Conservation (phyloP, 2,329 filamentous ascomycete genomes). For the Alternaria triticina region DNA sequence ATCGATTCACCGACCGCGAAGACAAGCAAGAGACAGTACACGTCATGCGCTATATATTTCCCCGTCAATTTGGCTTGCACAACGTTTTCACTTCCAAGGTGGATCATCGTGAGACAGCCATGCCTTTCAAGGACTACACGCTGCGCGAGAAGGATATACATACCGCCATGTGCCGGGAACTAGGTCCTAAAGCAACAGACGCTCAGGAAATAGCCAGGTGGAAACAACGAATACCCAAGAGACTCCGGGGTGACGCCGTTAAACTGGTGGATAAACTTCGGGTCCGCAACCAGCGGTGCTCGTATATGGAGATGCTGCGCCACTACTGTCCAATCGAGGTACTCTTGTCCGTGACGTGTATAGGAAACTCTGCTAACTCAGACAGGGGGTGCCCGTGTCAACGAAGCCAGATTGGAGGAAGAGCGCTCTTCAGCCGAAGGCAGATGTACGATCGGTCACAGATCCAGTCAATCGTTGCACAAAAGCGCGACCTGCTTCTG, state of each 20-base stretch:
- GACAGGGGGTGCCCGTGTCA: conserved; percentile 33
- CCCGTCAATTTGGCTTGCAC: conserved; percentile 84
- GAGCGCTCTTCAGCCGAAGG: conserved; percentile 24
- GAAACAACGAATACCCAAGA: conserved; percentile 61
- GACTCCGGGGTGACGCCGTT: conserved; percentile 68
- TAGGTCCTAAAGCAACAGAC: conserved; percentile 23
- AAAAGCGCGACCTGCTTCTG: neutral
- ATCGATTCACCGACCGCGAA: conserved; percentile 64
- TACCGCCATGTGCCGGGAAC: conserved; percentile 30
- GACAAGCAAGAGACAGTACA: conserved; percentile 66
- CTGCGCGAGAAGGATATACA: conserved; percentile 82
- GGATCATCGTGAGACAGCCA: conserved; percentile 69
- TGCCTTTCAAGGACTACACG: conserved; percentile 84
- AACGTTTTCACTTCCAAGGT: conserved; percentile 85
- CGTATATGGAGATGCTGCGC: conserved; percentile 77
- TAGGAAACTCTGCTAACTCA: conserved; percentile 16
- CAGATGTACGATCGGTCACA: conserved; percentile 6
- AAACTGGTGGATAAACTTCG: conserved; percentile 72
- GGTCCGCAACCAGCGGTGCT: conserved; percentile 72
- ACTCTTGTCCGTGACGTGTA: neutral
- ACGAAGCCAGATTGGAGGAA: conserved; percentile 36
- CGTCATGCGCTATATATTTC: conserved; percentile 92
- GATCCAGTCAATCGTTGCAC: conserved; percentile 9
- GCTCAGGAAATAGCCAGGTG: conserved; percentile 41
- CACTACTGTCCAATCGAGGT: conserved; percentile 76